Evolutionary conservation across 2,329 filamentous ascomycete genomes (phyloP).

Genomic region (Lojkania enalia): DNA sequence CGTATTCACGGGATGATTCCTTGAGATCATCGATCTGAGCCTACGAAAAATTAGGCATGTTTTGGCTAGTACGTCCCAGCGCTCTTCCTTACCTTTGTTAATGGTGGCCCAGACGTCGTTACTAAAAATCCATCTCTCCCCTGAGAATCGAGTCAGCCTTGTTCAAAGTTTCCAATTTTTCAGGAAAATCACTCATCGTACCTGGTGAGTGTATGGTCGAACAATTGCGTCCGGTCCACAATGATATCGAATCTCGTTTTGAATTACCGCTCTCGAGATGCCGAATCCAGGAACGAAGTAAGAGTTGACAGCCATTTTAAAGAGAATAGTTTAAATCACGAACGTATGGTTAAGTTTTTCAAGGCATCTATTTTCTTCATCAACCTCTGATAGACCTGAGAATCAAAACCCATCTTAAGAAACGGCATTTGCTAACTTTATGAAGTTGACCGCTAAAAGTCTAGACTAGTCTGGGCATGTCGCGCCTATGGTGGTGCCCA

Average conservation of each 20-base stretch:
- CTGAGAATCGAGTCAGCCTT: slow-evolving; percentile 29
- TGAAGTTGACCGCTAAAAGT: too few relatives aligned
- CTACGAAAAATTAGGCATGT: slow-evolving; percentile 27
- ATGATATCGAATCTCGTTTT: slow-evolving; percentile 49
- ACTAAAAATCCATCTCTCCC: slow-evolving; percentile 49
- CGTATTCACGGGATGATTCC: slow-evolving; percentile 45
- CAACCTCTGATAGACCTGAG: too few relatives aligned
- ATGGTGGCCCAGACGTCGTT: slow-evolving; percentile 44
- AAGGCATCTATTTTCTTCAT: too few relatives aligned
- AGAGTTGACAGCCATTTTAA: slow-evolving; percentile 38
- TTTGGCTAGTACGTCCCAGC: too few relatives aligned
- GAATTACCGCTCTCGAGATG: slow-evolving; percentile 49
- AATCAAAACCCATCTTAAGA: too few relatives aligned
- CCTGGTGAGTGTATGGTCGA: slow-evolving; percentile 48
- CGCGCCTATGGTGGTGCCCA: too few relatives aligned
- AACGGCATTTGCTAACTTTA: too few relatives aligned
- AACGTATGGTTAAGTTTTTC: too few relatives aligned
- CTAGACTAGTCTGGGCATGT: too few relatives aligned
- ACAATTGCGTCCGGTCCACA: slow-evolving; percentile 49
- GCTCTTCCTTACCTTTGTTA: slow-evolving; percentile 42
- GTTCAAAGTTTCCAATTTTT: not conserved
- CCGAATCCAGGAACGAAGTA: slow-evolving; percentile 50
- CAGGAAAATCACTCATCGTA: slow-evolving; percentile 16
- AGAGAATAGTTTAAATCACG: not conserved
- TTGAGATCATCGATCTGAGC: slow-evolving; percentile 50